A percentile compares a stretch with the other conserved stretches of the same genome.
Evolutionary conservation across 2,329 filamentous ascomycete species (phyloP).

Genomic region (Mariannaea elegans): DNA sequence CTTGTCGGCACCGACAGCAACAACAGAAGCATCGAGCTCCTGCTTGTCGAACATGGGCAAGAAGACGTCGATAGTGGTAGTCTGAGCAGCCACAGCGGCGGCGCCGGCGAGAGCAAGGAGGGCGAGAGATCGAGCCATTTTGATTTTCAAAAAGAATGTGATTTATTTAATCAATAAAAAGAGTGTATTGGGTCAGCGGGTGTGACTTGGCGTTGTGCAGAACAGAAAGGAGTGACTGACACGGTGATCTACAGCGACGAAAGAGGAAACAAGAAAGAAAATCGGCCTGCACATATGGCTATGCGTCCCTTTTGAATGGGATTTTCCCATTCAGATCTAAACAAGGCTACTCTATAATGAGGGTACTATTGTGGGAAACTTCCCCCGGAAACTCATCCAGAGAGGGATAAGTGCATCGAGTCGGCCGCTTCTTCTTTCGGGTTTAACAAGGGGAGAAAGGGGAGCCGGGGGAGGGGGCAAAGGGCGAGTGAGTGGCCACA

Average conservation of each 20-base stretch:
- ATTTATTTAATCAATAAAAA: constrained; percentile 8
- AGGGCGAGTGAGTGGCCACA: background rate
- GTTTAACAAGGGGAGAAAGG: constrained; percentile 4
- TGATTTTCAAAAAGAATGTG: constrained; percentile 13
- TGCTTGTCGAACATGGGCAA: constrained; percentile 37
- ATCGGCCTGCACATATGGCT: background rate
- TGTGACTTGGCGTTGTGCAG: background rate
- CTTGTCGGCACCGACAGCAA: constrained; percentile 37
- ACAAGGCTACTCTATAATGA: background rate
- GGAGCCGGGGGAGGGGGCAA: background rate
- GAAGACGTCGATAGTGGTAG: constrained; percentile 41
- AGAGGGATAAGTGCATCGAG: background rate
- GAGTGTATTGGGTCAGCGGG: constrained; percentile 23
- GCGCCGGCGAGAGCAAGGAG: constrained; percentile 36
- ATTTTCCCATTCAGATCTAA: background rate
- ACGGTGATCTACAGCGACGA: constrained; percentile 2
- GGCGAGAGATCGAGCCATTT: constrained; percentile 39
- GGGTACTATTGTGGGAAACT: constrained; percentile 6
- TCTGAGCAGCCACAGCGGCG: constrained; percentile 35
- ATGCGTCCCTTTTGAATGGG: constrained; percentile 4
- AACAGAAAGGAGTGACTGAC: constrained; percentile 14
- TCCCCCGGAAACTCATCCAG: background rate
- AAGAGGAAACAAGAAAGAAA: background rate
- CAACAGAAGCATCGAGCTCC: constrained; percentile 41
- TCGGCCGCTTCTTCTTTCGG: constrained; percentile 16